phyloP scores from a whole-genome alignment of 2,329 filamentous ascomycete species.

The Pseudocercospora musae region DNA sequence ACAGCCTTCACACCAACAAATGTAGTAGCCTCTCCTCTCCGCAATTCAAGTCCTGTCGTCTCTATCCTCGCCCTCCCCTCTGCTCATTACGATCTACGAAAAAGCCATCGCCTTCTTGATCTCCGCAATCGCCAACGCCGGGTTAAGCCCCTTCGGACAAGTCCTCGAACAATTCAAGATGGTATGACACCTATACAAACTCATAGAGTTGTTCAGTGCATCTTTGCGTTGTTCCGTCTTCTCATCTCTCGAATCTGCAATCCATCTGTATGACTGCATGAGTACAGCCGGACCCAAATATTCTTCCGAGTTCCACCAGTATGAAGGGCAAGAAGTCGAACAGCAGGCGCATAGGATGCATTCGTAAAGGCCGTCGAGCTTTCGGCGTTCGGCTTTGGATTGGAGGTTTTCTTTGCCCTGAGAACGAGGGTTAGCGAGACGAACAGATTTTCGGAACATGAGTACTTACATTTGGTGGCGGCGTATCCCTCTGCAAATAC shows the following conservation, averaged over 20 bases:
- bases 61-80: too few species aligned
- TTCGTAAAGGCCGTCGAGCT: slow-evolving; percentile 97
- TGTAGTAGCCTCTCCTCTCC: not conserved
- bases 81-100: slow-evolving; percentile 17
- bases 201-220: slow-evolving; percentile 97
- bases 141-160: slow-evolving; percentile 97
- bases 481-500: slow-evolving; percentile 88
- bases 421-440: too few species aligned
- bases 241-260: slow-evolving; percentile 92
- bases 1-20: not conserved
- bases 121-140: slow-evolving; percentile 89
- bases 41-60: not conserved
- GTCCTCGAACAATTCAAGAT: slow-evolving; percentile 93
- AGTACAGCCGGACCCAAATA: slow-evolving; percentile 97
- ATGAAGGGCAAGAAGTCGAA: slow-evolving; percentile 98
- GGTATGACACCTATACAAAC: slow-evolving; percentile 96
- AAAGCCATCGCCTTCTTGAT: slow-evolving; percentile 96
- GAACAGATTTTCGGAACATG: too few species aligned
- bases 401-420: slow-evolving; percentile 91
- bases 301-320: slow-evolving; percentile 99
- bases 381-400: slow-evolving; percentile 85
- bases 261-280: slow-evolving; percentile 96
- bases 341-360: slow-evolving; percentile 99
- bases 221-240: slow-evolving; percentile 81
- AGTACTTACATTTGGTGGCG: slow-evolving; percentile 71